Evolutionary conservation across 2,329 filamentous ascomycete species (phyloP), one percentile per base, ranked within the genome.

Genomic region (Arthrobotrys pseudoclavata): DNA sequence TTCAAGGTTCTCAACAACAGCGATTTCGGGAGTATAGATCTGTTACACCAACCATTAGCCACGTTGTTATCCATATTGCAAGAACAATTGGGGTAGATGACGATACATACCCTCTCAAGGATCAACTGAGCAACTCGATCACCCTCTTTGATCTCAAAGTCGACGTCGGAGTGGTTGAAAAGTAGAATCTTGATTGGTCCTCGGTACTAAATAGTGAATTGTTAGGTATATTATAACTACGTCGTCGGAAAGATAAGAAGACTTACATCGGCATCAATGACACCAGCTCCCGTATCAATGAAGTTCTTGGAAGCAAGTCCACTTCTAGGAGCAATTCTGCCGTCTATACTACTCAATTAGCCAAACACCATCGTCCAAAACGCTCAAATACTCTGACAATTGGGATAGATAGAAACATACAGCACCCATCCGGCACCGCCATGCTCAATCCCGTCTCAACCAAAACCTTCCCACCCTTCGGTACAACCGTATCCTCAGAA

Each of bases 81-180:
- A 24, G 15, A 7, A 45, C 20, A 55, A 70, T 53, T 80, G 74
- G 20, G 34, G 53, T 12, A 29, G 4, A 29, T 47, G 6, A 24
- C 24, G 9, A 83, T 85, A 80, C 85, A 80, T 81, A 89, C 87
- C 84, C 93, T 90, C 87, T 99, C 96, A 70, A 99, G 86, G 80
- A 99, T 90, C 81, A 99, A 88, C 87, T 99, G 96, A 48, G 96
- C 96, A 82, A 99, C 87, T 66, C 96, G 91, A 84, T 99, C 96
- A 61, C 95, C 95, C 83, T 91, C 90, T 82, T 91, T 91, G 80
- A 99, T 87, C 37, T 74, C 79, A 42, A 79, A 67, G 52, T 79
- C 64, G 24, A 76, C 71, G 45, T 75, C 69, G 4, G 64, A 69
- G 84, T 97, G 91, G 86, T 99, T 99, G 85, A 98, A 98, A 64